Conservation (phyloP, 805 yeast species). For the Wickerhamiella azyma region DNA sequence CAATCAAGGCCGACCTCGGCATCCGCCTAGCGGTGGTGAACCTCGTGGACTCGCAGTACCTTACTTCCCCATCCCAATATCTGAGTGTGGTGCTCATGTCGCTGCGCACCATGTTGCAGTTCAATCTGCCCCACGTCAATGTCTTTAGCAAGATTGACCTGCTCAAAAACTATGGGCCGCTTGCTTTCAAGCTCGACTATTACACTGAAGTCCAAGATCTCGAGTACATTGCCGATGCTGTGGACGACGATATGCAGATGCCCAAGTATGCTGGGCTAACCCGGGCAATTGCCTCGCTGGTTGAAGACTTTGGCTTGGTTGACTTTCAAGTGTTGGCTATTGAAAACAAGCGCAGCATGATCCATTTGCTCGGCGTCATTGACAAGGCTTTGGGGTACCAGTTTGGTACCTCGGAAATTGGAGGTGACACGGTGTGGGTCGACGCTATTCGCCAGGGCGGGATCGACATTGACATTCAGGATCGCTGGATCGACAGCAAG, state of each 20-base stretch:
- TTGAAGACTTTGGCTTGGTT: slow-evolving; percentile 77
- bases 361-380: slow-evolving; percentile 54
- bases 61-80: slow-evolving; percentile 81
- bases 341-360: slow-evolving; percentile 89
- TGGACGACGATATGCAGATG: slow-evolving; percentile 57
- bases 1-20: slow-evolving; percentile 47
- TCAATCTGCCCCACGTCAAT: slow-evolving; percentile 85
- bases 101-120: slow-evolving; percentile 80
- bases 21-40: slow-evolving; percentile 63
- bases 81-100: slow-evolving; percentile 68
- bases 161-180: slow-evolving; percentile 57
- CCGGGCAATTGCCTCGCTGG: slow-evolving; percentile 63
- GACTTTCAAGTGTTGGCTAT: slow-evolving; percentile 80
- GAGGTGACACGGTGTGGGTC: slow-evolving; percentile 98
- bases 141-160: slow-evolving; percentile 86
- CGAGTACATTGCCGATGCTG: slow-evolving; percentile 46
- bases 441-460: slow-evolving; percentile 81
- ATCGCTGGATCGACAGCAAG: slow-evolving; percentile 86
- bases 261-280: slow-evolving; percentile 54
- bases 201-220: slow-evolving; percentile 90
- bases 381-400: slow-evolving; percentile 91
- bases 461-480: slow-evolving; percentile 62
- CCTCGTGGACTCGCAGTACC: slow-evolving; percentile 65
- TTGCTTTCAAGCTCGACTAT: slow-evolving; percentile 67
- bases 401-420: slow-evolving; percentile 84